Evolutionary conservation across 2,329 filamentous ascomycete species (phyloP), one percentile per base, ranked within the genome.

Genomic region (Pyricularia sp.): DNA sequence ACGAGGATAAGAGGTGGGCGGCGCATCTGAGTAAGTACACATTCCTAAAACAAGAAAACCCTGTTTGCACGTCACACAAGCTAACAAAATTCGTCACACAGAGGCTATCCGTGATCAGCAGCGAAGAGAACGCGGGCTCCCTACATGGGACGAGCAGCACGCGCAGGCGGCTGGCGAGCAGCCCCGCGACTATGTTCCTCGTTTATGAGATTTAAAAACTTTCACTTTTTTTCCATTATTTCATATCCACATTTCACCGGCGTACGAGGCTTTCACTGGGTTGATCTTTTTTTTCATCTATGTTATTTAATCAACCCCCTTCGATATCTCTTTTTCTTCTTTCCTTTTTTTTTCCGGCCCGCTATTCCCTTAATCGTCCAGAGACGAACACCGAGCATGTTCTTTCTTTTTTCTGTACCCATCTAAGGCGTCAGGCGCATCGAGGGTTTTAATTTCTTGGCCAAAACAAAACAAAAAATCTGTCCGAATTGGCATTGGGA

Each of bases 31-130:
- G 72, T 73, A 59, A 14, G 70, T 66, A n/a, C 64, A 30, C 20
- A 9, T 36, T 36, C 31, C 23, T 1, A 55, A n/a, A 12, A 3
- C 12, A n/a, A n/a, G n/a, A n/a, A n/a, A n/a, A n/a, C 23, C 23
- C 65, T 14, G 1, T 31, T 58, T 23, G 12, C 11, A 1, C 23
- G 1, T 1, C 23, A 30, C 59, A 26, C 4, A 6, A 14, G 23
- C 59, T 64, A 26, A 26, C 59, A 20, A 4, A 17, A 14, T 64
- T 20, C 11, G 5, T 67, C 17, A 25, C n/a, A 4, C 69, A 72
- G 71, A 71, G 64, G 69, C 73, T 50, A 70, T 71, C 14, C 72
- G 72, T 68, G 73, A 73, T 66, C 42, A 67, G 55, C 72, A 73
- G 67, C 68, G 72, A 31, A 68, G 68, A 14, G 68, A 68, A 50